Conservation (phyloP, 805 yeast genomes). For the Yamadazyma akitaensis region DNA sequence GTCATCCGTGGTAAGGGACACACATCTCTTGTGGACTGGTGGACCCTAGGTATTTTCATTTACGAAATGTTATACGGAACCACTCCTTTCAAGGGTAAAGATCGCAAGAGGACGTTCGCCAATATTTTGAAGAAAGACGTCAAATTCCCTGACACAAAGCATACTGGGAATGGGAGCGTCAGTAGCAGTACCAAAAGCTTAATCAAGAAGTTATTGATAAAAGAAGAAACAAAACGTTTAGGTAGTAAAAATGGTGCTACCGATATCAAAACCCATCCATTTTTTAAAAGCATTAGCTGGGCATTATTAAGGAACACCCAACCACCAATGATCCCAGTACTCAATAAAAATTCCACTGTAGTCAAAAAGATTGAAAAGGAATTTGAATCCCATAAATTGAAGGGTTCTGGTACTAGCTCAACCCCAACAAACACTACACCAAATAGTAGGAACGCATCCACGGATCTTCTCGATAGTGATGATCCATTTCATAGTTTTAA, state of each 20-base stretch:
- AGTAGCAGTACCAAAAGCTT: constrained; percentile 76
- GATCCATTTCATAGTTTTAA: constrained; percentile 87
- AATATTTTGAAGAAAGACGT: constrained; percentile 84
- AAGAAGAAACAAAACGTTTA: constrained; percentile 83
- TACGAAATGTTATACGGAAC: constrained; percentile 95
- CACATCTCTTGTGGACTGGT: constrained; percentile 98
- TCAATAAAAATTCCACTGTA: constrained; percentile 29
- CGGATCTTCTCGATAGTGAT: constrained; percentile 22
- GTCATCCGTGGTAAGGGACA: constrained; percentile 97
- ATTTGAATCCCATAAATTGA: constrained; percentile 14
- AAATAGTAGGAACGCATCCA: neutral
- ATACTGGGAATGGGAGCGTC: constrained; percentile 37
- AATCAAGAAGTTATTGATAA: constrained; percentile 76
- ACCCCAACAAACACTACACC: constrained; percentile 1
- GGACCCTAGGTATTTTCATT: constrained; percentile 93
- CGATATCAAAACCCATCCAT: constrained; percentile 86
- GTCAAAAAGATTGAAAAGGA: constrained; percentile 19
- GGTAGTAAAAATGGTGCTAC: constrained; percentile 96
- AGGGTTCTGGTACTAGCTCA: constrained; percentile 1
- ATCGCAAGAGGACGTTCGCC: constrained; percentile 84
- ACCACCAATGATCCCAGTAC: constrained; percentile 93
- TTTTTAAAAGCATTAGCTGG: constrained; percentile 93
- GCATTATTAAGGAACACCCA: constrained; percentile 87
- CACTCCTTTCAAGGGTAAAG: constrained; percentile 93
- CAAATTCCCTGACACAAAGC: constrained; percentile 56